These are phyloP conservation scores for Fusarium haematococcum DNA, from an alignment of 2,329 filamentous ascomycete species.

Conservation along the genomic window DNA sequence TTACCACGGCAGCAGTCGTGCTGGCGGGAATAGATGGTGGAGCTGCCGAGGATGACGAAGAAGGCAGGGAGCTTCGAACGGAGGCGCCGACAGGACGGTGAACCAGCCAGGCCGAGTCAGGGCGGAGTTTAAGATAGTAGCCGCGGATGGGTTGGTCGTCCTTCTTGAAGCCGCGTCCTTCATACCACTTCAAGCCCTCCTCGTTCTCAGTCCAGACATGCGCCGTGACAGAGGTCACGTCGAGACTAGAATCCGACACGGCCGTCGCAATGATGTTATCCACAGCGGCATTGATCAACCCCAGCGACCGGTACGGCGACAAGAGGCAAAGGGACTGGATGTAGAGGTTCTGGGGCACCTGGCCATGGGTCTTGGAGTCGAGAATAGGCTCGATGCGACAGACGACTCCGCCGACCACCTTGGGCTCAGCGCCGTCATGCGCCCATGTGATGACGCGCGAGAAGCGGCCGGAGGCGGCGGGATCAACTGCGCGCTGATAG, in stretches of 20 bases:
- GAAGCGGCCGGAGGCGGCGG: constrained; percentile 63
- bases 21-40: constrained; percentile 36
- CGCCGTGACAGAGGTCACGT: constrained; percentile 65
- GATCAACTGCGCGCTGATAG: constrained; percentile 67
- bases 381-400: constrained; percentile 66
- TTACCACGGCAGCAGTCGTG: constrained; percentile 48
- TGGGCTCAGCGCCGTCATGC: constrained; percentile 56
- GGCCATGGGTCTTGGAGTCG: constrained; percentile 19
- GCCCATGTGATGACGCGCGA: constrained; percentile 71
- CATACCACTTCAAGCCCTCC: constrained; percentile 73
- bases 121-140: constrained; percentile 73
- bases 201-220: constrained; percentile 77
- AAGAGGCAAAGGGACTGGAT: constrained; percentile 74
- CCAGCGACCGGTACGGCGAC: constrained; percentile 71
- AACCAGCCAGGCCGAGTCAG: constrained; percentile 72
- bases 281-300: constrained; percentile 68
- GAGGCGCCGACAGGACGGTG: constrained; percentile 55
- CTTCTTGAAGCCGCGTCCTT: constrained; percentile 65
- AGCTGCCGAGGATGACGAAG: constrained; percentile 27
- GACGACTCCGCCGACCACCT: constrained; percentile 71
- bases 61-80: constrained; percentile 37
- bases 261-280: constrained; percentile 61
- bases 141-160: constrained; percentile 61
- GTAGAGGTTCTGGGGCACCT: constrained; percentile 64
- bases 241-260: constrained; percentile 49